Conservation (phyloP, 495 filamentous ascomycete species). For the Penicillium odoratum region DNA sequence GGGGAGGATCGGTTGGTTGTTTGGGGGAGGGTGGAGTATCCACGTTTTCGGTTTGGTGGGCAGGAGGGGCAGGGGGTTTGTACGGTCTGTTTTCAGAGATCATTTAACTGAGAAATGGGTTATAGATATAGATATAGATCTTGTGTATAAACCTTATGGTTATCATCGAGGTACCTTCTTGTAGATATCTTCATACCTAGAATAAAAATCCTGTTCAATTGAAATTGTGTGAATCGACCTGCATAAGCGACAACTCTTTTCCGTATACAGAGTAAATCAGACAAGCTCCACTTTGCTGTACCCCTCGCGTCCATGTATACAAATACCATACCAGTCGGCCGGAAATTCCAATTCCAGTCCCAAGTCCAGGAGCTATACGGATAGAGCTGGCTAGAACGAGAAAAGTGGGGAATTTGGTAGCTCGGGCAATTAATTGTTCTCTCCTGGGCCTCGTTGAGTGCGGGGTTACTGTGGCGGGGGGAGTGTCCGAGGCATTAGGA, state of each 20-base stretch:
- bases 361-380: background rate
- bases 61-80: conserved; percentile 81
- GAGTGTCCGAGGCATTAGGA: background rate
- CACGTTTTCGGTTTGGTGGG: conserved; percentile 81
- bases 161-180: too few relatives aligned
- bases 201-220: too few relatives aligned
- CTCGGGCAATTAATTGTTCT: background rate
- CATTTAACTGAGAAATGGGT: too few relatives aligned
- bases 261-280: too few relatives aligned
- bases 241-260: too few relatives aligned
- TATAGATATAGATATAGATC: background rate
- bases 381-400: background rate
- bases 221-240: too few relatives aligned
- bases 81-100: conserved; percentile 68
- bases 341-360: background rate
- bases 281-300: background rate
- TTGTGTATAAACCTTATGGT: background rate
- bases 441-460: background rate
- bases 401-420: background rate
- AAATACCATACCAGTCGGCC: background rate
- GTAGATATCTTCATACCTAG: too few relatives aligned
- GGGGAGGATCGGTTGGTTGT: conserved; percentile 46
- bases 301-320: background rate
- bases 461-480: background rate
- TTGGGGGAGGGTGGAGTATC: conserved; percentile 73